Base-by-base conservation (phyloP, 306 rosid genomes). In the Lathyrus aphaca region DNA sequence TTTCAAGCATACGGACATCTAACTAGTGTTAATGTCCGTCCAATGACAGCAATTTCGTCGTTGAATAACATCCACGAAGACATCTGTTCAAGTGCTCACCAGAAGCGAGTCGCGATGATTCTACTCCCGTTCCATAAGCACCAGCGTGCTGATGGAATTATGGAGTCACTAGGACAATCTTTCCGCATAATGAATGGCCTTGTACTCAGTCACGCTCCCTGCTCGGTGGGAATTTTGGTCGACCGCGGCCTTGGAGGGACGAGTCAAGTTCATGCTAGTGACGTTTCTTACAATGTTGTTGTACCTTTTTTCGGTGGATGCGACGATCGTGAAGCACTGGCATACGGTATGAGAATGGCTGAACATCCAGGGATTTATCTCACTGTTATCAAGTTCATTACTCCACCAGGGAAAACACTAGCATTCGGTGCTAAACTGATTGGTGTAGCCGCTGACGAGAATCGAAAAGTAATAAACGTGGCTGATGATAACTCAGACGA, bases 221-320 rank as follows among this genome's bases (percentile, higher is more conserved):
- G 95, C 54, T 84, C 89, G 0, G 91, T 88, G 0, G 91, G 89
- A 38, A 84, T 88, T 39, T 64, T 88, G 27, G 75, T 88, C n/a
- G 95, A 88, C 30, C 81, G 95, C 0, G 88, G 91, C 32, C 86
- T 88, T 3, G 91, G 89, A 23, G 95, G 95, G 9, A 74, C 85
- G 3, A 69, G 80, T 0, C 95, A 88, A 44, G 91, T 88, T 18
- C 85, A 82, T 2, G 85, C 95, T 3, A 82, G 95, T 32, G 88
- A 88, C 4, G 85, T 88, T 9, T 82, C 88, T 1, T 88, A 71
- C 65, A 51, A 49, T 4, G 77, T 82, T 14, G 66, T 46, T 3
- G 81, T 84, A 0, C 80, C 85, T 1, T 86, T 86, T 73, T 88
- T 84, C 14, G 89, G 95, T 5, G 95, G 95, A 17, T 25, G 76